Evolutionary conservation across 1,139 yeast species (phyloP).

Genomic region (Protomyces lactucae-debilis): DNA sequence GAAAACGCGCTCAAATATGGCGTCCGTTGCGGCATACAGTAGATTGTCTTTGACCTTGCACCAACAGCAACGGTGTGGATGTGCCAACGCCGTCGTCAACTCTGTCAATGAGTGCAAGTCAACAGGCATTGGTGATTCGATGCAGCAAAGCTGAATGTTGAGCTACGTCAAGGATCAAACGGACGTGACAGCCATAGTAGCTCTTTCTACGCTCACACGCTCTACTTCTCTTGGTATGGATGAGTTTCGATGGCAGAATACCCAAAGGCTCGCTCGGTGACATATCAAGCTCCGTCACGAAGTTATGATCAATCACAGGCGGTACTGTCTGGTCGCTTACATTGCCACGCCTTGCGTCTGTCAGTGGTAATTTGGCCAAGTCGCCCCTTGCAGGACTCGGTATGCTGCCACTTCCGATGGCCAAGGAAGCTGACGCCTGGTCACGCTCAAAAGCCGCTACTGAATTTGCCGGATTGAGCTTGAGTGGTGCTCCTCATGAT

Average conservation of each 20-base stretch:
- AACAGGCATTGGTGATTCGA: conserved; percentile 9
- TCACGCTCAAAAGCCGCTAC: not conserved
- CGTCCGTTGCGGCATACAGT: conserved; percentile 1
- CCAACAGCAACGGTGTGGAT: not conserved
- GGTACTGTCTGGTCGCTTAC: conserved; percentile 22
- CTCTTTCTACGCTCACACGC: not conserved
- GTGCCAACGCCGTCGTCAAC: conserved; percentile 19
- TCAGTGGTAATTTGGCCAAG: conserved; percentile 3
- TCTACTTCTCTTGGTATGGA: conserved; percentile 4
- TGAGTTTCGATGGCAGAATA: conserved; percentile 3
- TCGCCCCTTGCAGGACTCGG: conserved; percentile 16
- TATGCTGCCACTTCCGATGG: conserved; percentile 19
- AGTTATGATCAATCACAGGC: conserved; percentile 13
- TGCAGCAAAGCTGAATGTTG: conserved; percentile 19
- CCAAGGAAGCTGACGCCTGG: conserved; percentile 18
- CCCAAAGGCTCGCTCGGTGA: not conserved
- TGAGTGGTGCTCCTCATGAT: not conserved
- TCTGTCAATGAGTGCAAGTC: conserved; percentile 13
- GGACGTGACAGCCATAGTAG: not conserved
- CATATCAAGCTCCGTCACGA: conserved; percentile 14
- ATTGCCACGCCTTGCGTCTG: conserved; percentile 5
- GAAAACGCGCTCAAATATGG: conserved; percentile 15
- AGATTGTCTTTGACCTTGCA: conserved; percentile 3
- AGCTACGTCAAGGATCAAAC: conserved; percentile 24
- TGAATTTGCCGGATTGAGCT: not conserved